These are phyloP conservation scores for Gentiana dahurica DNA, from an alignment of 257 asterid genomes.

Conservation along the genomic window DNA sequence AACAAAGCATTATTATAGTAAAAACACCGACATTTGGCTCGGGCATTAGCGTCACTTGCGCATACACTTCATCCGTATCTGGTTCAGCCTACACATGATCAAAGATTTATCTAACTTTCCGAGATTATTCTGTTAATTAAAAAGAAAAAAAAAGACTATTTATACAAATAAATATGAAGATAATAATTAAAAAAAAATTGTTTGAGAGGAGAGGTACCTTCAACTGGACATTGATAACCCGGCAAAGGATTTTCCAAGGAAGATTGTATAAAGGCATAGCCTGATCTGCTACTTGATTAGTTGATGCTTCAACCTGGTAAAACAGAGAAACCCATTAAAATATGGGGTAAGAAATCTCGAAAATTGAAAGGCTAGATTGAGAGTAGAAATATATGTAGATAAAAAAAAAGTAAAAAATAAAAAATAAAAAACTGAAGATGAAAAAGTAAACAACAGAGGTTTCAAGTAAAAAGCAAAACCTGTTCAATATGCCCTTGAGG, in stretches of 20 bases:
- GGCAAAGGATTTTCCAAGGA: slow-evolving; percentile 83
- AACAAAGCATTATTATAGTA: slow-evolving; percentile 1
- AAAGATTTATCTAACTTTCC: neutral
- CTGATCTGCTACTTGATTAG: slow-evolving; percentile 88
- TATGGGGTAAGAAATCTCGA: neutral
- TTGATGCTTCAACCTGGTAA: slow-evolving; percentile 86
- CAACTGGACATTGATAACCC: slow-evolving; percentile 64
- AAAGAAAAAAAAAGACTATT: neutral
- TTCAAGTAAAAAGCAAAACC: slow-evolving; percentile 26
- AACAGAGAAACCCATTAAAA: slow-evolving; percentile 11
- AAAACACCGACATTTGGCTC: slow-evolving; percentile 48
- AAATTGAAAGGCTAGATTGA: no score
- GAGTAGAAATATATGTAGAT: no score
- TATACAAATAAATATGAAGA: neutral
- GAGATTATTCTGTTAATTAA: no score
- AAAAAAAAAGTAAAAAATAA: neutral
- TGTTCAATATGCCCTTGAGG: slow-evolving; percentile 99
- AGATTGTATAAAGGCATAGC: slow-evolving; percentile 91
- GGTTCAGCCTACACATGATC: slow-evolving; percentile 68
- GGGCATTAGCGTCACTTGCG: slow-evolving; percentile 88
- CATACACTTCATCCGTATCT: slow-evolving; percentile 93
- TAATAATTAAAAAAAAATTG: neutral
- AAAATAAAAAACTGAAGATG: no score
- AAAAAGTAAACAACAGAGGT: no score
- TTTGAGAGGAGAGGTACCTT: slow-evolving; percentile 34